Evolutionary conservation across 805 yeast genomes (phyloP).

Genomic region (Tetrapisispora phaffii): DNA sequence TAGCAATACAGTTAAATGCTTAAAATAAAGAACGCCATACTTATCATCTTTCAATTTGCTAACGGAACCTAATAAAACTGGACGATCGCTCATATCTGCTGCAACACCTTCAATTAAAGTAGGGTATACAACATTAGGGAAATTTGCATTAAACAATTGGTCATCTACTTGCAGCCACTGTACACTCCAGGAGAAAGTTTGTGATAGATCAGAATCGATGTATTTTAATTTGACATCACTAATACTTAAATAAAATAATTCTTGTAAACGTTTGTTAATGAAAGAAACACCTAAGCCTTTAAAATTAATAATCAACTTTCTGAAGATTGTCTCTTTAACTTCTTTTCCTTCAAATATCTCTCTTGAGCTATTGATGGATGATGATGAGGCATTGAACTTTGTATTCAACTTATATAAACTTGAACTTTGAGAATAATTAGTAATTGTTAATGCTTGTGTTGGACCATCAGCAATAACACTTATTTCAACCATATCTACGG

Average conservation of each 20-base stretch:
- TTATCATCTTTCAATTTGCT: constrained; percentile 79
- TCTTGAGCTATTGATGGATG: constrained; percentile 27
- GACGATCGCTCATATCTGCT: constrained; percentile 78
- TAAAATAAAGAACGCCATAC: constrained; percentile 83
- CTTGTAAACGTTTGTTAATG: constrained; percentile 60
- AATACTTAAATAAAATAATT: constrained; percentile 72
- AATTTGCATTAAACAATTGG: constrained; percentile 78
- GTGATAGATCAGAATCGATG: constrained; percentile 76
- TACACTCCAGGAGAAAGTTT: constrained; percentile 65
- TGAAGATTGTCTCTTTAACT: constrained; percentile 28
- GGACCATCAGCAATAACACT: constrained; percentile 97
- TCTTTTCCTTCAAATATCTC: constrained; percentile 45
- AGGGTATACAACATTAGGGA: constrained; percentile 84
- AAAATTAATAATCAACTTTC: constrained; percentile 47
- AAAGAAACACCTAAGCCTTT: constrained; percentile 85
- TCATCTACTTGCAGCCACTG: constrained; percentile 96
- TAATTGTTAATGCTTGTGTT: constrained; percentile 73
- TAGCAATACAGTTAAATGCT: constrained; percentile 78
- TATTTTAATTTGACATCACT: constrained; percentile 74
- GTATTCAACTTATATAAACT: constrained; percentile 54
- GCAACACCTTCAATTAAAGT: constrained; percentile 78
- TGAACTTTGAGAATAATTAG: constrained; percentile 68
- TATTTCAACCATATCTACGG: constrained; percentile 58
- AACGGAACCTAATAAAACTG: constrained; percentile 78
- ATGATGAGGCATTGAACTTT: constrained; percentile 25